phyloP scores from a whole-genome alignment of 495 filamentous ascomycete species.

The Penicillium taxi region DNA sequence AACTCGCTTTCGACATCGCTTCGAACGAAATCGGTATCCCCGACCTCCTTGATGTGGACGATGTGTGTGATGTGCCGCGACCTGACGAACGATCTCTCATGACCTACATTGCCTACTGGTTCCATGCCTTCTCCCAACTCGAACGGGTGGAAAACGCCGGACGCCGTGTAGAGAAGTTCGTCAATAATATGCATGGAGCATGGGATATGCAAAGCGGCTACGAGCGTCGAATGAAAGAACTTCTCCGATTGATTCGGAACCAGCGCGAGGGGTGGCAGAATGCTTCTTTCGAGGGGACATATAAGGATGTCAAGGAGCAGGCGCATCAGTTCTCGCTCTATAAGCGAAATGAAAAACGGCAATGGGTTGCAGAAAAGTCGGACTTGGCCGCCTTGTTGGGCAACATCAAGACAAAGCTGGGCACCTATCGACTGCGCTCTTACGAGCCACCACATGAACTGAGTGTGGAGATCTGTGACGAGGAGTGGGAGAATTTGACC shows the following conservation, averaged over 20 bases:
- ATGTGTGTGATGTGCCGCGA: slow-evolving; percentile 92
- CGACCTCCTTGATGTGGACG: slow-evolving; percentile 90
- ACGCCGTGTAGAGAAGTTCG: slow-evolving; percentile 93
- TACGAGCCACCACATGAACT: slow-evolving; percentile 84
- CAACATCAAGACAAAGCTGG: slow-evolving; percentile 98
- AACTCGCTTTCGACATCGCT: slow-evolving; percentile 92
- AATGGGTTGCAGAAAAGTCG: slow-evolving; percentile 96
- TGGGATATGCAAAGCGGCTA: slow-evolving; percentile 99
- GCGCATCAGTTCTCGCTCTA: slow-evolving; percentile 71
- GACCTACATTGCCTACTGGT: slow-evolving; percentile 99
- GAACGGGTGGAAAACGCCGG: slow-evolving; percentile 97
- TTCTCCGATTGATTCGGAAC: slow-evolving; percentile 64
- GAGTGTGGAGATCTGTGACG: slow-evolving; percentile 68
- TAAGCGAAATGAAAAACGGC: slow-evolving; percentile 78
- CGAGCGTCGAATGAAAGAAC: slow-evolving; percentile 75
- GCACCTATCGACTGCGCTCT: slow-evolving; percentile 82
- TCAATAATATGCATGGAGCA: slow-evolving; percentile 97
- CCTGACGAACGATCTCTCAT: slow-evolving; percentile 94
- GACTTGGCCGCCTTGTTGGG: slow-evolving; percentile 86
- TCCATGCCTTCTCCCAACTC: slow-evolving; percentile 97
- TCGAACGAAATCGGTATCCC: slow-evolving; percentile 96
- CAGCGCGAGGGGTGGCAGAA: slow-evolving; percentile 69
- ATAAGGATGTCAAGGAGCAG: slow-evolving; percentile 87
- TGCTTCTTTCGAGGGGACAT: slow-evolving; percentile 81
- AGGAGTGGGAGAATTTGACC: slow-evolving; percentile 71